Evolutionary conservation across 2,329 filamentous ascomycete genomes (phyloP).

Genomic region (Emergomyces orientalis): DNA sequence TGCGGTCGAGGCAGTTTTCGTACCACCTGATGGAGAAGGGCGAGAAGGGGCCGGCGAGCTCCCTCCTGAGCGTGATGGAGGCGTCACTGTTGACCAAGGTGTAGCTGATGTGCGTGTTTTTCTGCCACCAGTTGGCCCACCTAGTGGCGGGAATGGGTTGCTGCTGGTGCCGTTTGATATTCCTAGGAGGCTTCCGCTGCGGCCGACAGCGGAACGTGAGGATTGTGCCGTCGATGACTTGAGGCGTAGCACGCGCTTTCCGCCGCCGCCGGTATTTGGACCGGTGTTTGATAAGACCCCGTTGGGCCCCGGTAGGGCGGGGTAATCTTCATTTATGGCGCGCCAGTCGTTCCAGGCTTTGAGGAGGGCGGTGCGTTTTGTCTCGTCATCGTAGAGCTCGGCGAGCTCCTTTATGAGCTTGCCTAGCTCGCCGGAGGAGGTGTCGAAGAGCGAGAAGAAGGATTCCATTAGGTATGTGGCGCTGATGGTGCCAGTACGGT

Average conservation of each 20-base stretch:
- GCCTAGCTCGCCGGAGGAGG: constrained; percentile 68
- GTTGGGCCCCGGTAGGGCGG: constrained; percentile 67
- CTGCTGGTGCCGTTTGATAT: constrained; percentile 22
- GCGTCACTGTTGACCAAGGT: constrained; percentile 11
- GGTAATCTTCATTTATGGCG: constrained; percentile 92
- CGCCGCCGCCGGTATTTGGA: constrained; percentile 51
- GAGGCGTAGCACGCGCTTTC: constrained; percentile 52
- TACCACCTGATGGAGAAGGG: constrained; percentile 8
- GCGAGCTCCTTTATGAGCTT: constrained; percentile 86
- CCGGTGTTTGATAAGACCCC: constrained; percentile 53
- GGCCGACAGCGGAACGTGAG: constrained; percentile 51
- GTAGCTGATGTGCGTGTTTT: constrained; percentile 9
- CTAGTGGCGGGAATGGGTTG: constrained; percentile 38
- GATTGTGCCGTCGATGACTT: constrained; percentile 63
- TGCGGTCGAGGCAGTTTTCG: background rate
- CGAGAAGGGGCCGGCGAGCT: constrained; percentile 9
- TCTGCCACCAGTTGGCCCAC: constrained; percentile 18
- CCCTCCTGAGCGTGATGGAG: background rate
- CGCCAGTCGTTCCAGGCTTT: constrained; percentile 93
- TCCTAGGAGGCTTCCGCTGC: constrained; percentile 44
- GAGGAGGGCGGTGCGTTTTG: constrained; percentile 62
- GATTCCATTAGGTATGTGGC: constrained; percentile 73
- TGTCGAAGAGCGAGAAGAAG: constrained; percentile 81
- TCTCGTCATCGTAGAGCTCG: constrained; percentile 78
- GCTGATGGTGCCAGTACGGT: constrained; percentile 57